phyloP scores from a whole-genome alignment of 495 filamentous ascomycete genomes.

The Lepidopterella palustris region DNA sequence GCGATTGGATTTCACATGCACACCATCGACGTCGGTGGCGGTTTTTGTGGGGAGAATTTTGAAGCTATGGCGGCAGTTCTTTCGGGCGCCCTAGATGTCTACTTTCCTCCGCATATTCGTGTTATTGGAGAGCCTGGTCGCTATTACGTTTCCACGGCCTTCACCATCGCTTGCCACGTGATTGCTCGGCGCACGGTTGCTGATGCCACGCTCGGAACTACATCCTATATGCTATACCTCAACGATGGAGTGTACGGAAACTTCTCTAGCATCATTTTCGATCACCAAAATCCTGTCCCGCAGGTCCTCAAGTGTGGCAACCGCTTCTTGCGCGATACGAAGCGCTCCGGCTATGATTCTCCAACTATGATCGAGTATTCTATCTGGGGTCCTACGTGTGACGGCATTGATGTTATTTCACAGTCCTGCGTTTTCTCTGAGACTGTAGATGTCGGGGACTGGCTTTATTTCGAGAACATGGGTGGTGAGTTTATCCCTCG shows the following conservation, averaged over 20 bases:
- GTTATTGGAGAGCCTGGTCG: conserved; percentile 95
- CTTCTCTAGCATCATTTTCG: conserved; percentile 98
- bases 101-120: conserved; percentile 78
- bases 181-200: conserved; percentile 89
- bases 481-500: conserved; percentile 42
- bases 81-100: conserved; percentile 69
- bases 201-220: conserved; percentile 48
- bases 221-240: conserved; percentile 89
- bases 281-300: conserved; percentile 87
- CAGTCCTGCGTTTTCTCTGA: conserved; percentile 65
- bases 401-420: conserved; percentile 90
- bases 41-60: conserved; percentile 82
- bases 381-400: conserved; percentile 97
- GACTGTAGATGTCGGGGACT: conserved; percentile 82
- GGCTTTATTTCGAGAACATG: conserved; percentile 98
- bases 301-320: conserved; percentile 64
- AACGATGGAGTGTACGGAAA: conserved; percentile 98
- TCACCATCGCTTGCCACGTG: conserved; percentile 86
- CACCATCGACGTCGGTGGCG: conserved; percentile 90
- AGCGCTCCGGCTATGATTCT: conserved; percentile 26
- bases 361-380: conserved; percentile 58
- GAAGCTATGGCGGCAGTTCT: conserved; percentile 83
- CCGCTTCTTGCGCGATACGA: conserved; percentile 37
- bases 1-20: conserved; percentile 72
- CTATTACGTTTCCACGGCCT: conserved; percentile 89